These are phyloP conservation scores for Biscogniauxia marginata DNA, from an alignment of 2,329 filamentous ascomycete species.

Conservation along the genomic window DNA sequence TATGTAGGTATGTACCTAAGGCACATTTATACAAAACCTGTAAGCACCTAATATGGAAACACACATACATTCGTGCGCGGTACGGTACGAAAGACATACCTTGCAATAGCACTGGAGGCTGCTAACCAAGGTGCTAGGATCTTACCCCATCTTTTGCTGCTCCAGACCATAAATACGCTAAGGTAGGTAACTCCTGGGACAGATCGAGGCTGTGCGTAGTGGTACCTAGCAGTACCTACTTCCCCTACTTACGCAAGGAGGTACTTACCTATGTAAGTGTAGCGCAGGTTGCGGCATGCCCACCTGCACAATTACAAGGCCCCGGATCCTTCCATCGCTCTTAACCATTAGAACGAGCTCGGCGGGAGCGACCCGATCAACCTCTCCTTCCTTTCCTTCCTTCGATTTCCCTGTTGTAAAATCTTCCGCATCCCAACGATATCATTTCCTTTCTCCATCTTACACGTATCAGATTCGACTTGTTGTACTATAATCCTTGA, in stretches of 20 bases:
- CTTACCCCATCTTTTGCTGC: conserved; percentile 6
- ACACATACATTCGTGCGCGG: background rate
- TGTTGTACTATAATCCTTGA: background rate
- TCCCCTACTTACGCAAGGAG: too few species aligned
- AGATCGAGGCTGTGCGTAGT: background rate
- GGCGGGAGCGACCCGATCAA: background rate
- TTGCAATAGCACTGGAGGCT: background rate
- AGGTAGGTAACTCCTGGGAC: background rate
- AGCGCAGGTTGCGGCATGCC: conserved; percentile 3
- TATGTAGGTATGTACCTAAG: background rate
- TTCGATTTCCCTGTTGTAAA: background rate
- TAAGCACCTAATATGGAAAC: background rate
- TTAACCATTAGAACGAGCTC: conserved; percentile 5
- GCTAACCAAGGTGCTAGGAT: background rate
- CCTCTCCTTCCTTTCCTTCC: background rate
- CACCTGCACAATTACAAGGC: conserved; percentile 14
- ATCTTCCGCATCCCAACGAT: background rate
- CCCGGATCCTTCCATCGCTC: conserved; percentile 21
- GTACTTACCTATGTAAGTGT: background rate
- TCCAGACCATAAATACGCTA: background rate
- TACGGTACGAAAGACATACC: too few species aligned
- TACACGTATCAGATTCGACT: background rate
- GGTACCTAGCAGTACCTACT: too few species aligned
- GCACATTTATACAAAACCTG: background rate
- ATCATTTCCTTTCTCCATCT: background rate